Percentiles rank a stretch among this genome's conserved stretches.
These are phyloP conservation scores for Mycena alexandri DNA, from an alignment of 768 basidiomycete species.

Conservation along the genomic window DNA sequence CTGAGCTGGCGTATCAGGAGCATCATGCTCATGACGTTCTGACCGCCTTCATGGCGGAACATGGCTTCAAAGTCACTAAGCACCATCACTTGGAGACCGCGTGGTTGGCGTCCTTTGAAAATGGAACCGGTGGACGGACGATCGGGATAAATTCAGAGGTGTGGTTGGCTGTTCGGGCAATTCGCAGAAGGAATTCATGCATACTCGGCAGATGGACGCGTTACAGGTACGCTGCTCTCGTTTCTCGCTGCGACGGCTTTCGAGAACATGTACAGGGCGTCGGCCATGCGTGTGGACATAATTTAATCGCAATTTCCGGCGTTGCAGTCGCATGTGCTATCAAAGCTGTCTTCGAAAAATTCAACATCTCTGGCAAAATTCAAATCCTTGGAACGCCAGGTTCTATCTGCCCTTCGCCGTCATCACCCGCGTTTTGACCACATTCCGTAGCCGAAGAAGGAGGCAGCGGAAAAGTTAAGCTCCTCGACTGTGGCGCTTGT, in stretches of 20 bases:
- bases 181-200: not conserved
- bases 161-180: constrained; percentile 45
- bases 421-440: not conserved
- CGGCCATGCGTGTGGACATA: constrained; percentile 86
- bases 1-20: constrained; percentile 79
- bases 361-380: constrained; percentile 76
- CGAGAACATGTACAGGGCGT: constrained; percentile 51
- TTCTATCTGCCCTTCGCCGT: constrained; percentile 41
- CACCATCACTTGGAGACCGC: constrained; percentile 78
- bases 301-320: constrained; percentile 82
- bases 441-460: constrained; percentile 77
- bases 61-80: constrained; percentile 73
- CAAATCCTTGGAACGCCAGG: constrained; percentile 85
- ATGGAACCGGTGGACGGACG: constrained; percentile 75
- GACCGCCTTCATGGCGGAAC: constrained; percentile 73
- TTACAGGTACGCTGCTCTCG: constrained; percentile 47
- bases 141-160: constrained; percentile 87
- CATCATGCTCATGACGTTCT: constrained; percentile 79
- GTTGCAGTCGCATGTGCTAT: constrained; percentile 79
- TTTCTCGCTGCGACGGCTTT: constrained; percentile 4
- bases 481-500: constrained; percentile 69
- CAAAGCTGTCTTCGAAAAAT: constrained; percentile 71
- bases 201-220: constrained; percentile 68
- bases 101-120: constrained; percentile 77
- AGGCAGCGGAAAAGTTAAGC: constrained; percentile 75